These are phyloP conservation scores for Xylaria palmicola DNA, from an alignment of 495 filamentous ascomycete genomes.

Conservation along the genomic window DNA sequence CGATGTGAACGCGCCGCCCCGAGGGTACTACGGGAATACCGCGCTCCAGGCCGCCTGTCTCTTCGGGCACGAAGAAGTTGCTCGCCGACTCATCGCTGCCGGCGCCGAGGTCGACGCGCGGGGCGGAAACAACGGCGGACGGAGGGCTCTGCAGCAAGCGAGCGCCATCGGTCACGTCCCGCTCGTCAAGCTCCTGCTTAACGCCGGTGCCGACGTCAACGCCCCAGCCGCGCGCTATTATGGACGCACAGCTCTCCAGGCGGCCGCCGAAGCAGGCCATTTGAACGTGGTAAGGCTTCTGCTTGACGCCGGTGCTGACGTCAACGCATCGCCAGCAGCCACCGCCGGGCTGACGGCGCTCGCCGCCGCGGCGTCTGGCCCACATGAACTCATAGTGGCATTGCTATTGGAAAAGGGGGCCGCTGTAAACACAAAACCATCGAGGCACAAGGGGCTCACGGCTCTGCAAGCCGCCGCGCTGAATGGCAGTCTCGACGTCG, in stretches of 20 bases:
- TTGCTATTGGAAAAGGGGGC: slow-evolving; percentile 24
- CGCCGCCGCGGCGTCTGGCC: slow-evolving; percentile 26
- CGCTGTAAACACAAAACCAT: slow-evolving; percentile 21
- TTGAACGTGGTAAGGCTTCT: slow-evolving; percentile 23
- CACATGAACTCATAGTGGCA: slow-evolving; percentile 22
- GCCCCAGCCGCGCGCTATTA: slow-evolving; percentile 16
- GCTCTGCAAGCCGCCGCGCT: slow-evolving; percentile 35
- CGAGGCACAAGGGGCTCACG: slow-evolving; percentile 27
- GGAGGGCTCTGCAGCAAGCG: slow-evolving; percentile 34
- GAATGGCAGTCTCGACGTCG: slow-evolving; percentile 19
- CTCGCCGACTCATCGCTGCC: slow-evolving; percentile 27
- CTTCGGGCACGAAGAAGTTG: slow-evolving; percentile 23
- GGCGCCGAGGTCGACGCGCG: slow-evolving; percentile 31
- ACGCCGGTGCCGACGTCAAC: slow-evolving; percentile 25
- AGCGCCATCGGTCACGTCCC: slow-evolving; percentile 22
- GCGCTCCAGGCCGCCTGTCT: slow-evolving; percentile 37
- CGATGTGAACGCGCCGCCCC: slow-evolving; percentile 28
- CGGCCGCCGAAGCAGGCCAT: slow-evolving; percentile 24
- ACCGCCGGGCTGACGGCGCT: slow-evolving; percentile 24
- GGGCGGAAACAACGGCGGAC: slow-evolving; percentile 30
- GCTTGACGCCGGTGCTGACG: slow-evolving; percentile 27
- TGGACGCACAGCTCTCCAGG: slow-evolving; percentile 36
- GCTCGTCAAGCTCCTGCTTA: slow-evolving; percentile 26
- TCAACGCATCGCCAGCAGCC: slow-evolving; percentile 25
- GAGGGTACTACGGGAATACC: slow-evolving; percentile 33